Evolutionary conservation across 2,329 filamentous ascomycete species (phyloP).

Genomic region (Plectosphaerella cucumerina): DNA sequence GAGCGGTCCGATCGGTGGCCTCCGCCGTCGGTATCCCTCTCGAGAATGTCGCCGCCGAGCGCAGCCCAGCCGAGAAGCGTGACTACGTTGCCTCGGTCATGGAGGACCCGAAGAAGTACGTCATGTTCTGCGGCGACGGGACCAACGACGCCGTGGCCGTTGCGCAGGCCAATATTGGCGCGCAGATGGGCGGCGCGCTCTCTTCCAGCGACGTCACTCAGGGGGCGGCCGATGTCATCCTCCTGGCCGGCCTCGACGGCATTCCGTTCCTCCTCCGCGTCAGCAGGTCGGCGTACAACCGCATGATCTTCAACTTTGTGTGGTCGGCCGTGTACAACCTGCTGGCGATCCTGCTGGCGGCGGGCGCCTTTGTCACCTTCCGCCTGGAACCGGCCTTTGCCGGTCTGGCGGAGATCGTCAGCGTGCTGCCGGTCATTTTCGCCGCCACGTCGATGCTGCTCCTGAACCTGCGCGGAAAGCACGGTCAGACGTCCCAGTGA

Average conservation of each 20-base stretch:
- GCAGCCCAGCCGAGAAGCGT: constrained; percentile 50
- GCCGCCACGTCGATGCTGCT: constrained; percentile 23
- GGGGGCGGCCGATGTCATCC: constrained; percentile 52
- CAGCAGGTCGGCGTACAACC: constrained; percentile 25
- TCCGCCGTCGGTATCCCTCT: constrained; percentile 29
- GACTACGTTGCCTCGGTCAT: constrained; percentile 42
- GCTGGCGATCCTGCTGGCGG: constrained; percentile 55
- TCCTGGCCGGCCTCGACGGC: constrained; percentile 47
- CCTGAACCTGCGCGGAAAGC: constrained; percentile 2
- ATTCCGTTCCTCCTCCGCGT: constrained; percentile 49
- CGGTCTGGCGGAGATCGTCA: constrained; percentile 61
- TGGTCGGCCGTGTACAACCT: constrained; percentile 62
- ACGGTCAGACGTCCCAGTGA: no score
- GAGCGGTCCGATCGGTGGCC: constrained; percentile 45
- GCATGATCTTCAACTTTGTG: constrained; percentile 56
- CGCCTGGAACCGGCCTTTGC: constrained; percentile 48
- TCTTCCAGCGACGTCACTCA: constrained; percentile 48
- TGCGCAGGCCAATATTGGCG: constrained; percentile 55
- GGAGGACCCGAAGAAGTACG: constrained; percentile 17
- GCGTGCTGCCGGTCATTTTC: constrained; percentile 57
- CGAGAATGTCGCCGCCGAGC: constrained; percentile 35
- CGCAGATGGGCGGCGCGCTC: constrained; percentile 45
- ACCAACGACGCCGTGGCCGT: constrained; percentile 62
- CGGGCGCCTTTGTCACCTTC: constrained; percentile 51
- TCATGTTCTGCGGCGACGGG: constrained; percentile 60